Conservation (phyloP, 306 rosid species). For the Prunus armeniaca region DNA sequence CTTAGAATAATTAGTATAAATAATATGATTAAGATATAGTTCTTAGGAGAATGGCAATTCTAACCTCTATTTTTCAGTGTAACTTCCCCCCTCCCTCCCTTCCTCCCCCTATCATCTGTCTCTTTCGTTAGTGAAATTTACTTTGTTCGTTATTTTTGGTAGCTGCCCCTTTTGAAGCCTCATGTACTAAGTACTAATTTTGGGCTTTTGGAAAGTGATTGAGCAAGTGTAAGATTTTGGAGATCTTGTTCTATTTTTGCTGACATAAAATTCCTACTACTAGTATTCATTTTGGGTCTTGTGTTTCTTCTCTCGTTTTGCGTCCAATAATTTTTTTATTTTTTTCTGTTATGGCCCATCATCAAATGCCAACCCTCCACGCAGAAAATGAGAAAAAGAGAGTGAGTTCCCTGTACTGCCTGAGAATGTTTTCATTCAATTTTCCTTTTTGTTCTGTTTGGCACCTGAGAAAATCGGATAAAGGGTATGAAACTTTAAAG, state of each 20-base stretch:
- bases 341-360: neutral
- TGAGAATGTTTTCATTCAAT: neutral
- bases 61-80: conserved; percentile 37
- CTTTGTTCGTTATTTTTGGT: conserved; percentile 22
- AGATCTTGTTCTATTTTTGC: conserved; percentile 47
- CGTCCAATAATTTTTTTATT: neutral
- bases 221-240: conserved; percentile 55
- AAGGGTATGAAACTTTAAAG: neutral
- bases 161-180: neutral
- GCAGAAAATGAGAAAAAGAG: neutral
- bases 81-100: conserved; percentile 11
- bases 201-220: conserved; percentile 18
- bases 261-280: conserved; percentile 4
- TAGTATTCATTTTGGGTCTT: neutral
- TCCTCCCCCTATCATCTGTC: neutral
- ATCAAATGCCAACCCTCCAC: neutral
- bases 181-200: conserved; percentile 19
- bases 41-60: conserved; percentile 22
- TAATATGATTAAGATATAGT: conserved; percentile 1
- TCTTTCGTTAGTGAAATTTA: conserved; percentile 23
- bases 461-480: neutral
- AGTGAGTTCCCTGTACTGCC: neutral
- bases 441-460: neutral
- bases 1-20: neutral
- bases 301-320: neutral